Base-by-base conservation (phyloP, 208 protist species). In the Naegleria lovaniensis region DNA sequence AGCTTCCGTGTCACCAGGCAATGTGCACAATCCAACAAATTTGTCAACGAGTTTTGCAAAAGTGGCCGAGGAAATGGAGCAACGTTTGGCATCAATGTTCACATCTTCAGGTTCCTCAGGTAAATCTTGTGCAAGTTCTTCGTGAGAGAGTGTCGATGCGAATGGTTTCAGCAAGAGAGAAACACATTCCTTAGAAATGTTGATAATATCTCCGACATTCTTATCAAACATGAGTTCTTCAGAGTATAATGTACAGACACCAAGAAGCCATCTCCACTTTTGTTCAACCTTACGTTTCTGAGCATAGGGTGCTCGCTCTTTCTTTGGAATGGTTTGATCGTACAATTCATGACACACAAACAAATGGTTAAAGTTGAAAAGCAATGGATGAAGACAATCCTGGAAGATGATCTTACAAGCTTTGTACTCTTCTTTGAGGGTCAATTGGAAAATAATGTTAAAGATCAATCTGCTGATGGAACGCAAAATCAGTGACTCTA, bases 361-460 rank as follows among this genome's bases (percentile, higher is more conserved):
- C 25, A 11, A 6, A n/a, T 79, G 16, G 16, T 36, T 36, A 79
- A 79, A 79, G 29, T 33, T 79, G 7, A 25, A 36, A 36, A 79
- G 67, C 6, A 79, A 79, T 79, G 67, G 67, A 79, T 79, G 25
- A 11, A 79, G n/a, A 79, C 67, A 79, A 79, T 79, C 67, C 7
- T 29, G 16, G 29, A 79, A 79, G 19, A 79, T 29, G 1, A 79
- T 11, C 19, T 19, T 36, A 0, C 19, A 19, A 79, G n/a, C 29
- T 13, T 36, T 36, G 67, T 36, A 79, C 9, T 79, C 29, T 13
- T 79, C 29, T n/a, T 79, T 79, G 6, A 29, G 19, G 36, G 16
- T 79, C 29, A 79, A 79, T 79, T 79, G 67, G 29, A 36, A 79
- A 79, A 79, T 79, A 19, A 79, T 79, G 29, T 79, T 79, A 79